Conservation (phyloP, 495 filamentous ascomycete genomes). For the Lasiosphaeria hispida region DNA sequence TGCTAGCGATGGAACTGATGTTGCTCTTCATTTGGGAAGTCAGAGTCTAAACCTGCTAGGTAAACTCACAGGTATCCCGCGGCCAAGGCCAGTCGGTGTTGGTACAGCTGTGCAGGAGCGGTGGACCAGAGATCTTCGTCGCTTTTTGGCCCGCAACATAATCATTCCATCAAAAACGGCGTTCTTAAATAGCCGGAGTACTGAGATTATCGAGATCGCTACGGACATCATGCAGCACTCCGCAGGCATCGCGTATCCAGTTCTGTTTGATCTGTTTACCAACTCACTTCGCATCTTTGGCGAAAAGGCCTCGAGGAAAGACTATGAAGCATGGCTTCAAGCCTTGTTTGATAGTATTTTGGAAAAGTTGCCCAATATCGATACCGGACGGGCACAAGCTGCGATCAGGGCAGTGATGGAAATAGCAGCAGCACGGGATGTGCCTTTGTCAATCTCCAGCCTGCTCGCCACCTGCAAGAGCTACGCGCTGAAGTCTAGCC, state of each 20-base stretch:
- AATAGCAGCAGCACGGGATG: constrained; percentile 33
- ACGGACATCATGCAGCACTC: constrained; percentile 33
- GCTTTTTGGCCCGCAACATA: constrained; percentile 65
- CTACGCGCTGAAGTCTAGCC: constrained; percentile 36
- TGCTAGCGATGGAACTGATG: constrained; percentile 37
- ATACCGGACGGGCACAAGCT: constrained; percentile 11
- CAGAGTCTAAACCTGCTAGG: constrained; percentile 31
- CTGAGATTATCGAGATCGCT: constrained; percentile 33
- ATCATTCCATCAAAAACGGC: constrained; percentile 62
- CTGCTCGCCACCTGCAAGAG: constrained; percentile 42
- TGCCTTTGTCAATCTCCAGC: constrained; percentile 23
- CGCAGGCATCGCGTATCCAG: constrained; percentile 36
- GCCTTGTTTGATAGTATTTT: constrained; percentile 57
- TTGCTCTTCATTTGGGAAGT: constrained; percentile 38
- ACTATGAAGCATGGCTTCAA: constrained; percentile 66
- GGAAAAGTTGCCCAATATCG: constrained; percentile 20
- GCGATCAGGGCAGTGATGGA: constrained; percentile 40
- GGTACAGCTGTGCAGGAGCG: constrained; percentile 20
- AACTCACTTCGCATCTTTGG: constrained; percentile 54
- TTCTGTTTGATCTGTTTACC: constrained; percentile 59
- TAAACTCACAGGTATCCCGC: constrained; percentile 31
- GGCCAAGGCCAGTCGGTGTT: constrained; percentile 5
- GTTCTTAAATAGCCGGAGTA: constrained; percentile 47
- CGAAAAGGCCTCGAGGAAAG: constrained; percentile 49
- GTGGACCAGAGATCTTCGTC: constrained; percentile 52